Percentiles rank a stretch among this genome's conserved stretches.
phyloP scores from a whole-genome alignment of 2,329 filamentous ascomycete genomes.

The Cladosporium velox region DNA sequence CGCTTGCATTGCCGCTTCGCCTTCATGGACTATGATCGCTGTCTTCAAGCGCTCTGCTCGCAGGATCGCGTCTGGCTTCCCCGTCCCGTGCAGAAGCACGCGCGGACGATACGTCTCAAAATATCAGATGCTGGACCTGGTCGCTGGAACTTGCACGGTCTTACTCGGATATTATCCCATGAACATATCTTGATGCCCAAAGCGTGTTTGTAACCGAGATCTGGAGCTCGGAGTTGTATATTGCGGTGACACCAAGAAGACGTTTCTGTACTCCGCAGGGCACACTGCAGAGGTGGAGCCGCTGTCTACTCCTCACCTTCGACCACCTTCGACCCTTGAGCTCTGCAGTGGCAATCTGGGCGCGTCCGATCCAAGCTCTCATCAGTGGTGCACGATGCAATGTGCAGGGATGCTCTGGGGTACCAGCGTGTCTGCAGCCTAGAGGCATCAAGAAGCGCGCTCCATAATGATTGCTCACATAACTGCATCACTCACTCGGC shows the following conservation, averaged over 20 bases:
- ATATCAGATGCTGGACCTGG: neutral
- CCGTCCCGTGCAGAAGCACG: neutral
- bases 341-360: neutral
- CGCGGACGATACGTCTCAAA: neutral
- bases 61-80: neutral
- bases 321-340: neutral
- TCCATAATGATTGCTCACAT: neutral
- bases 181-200: neutral
- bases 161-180: slow-evolving; percentile 10
- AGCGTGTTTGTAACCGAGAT: neutral
- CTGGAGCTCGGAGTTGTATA: neutral
- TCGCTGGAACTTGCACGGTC: slow-evolving; percentile 8
- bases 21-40: slow-evolving; percentile 5
- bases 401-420: neutral
- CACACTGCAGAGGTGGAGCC: slow-evolving; percentile 4
- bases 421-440: neutral
- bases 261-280: neutral
- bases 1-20: neutral
- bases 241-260: neutral
- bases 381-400: neutral
- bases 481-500: slow-evolving; percentile 1
- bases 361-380: neutral
- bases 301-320: neutral
- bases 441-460: neutral
- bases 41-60: slow-evolving; percentile 4